Evolutionary conservation across 1,284 basidiomycete species (phyloP).

Genomic region (Laetiporus sulphureus): DNA sequence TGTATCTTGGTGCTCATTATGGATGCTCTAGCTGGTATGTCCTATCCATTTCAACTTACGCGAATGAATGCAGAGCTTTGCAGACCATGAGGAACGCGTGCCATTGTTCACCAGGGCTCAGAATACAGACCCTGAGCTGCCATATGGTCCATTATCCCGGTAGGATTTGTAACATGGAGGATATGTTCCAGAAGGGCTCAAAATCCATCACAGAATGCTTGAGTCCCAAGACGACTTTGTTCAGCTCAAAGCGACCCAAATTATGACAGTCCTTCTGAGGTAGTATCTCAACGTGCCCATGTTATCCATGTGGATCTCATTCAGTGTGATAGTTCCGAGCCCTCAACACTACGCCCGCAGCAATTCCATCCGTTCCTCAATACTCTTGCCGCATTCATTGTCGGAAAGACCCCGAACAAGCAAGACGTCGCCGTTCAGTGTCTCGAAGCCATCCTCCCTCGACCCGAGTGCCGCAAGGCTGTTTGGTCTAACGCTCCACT

Average conservation of each 20-base stretch:
- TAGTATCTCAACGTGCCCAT: constrained; percentile 21
- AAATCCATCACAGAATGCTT: constrained; percentile 47
- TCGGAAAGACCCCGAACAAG: constrained; percentile 57
- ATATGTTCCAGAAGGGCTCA: constrained; percentile 6
- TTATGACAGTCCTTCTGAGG: constrained; percentile 84
- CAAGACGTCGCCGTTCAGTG: constrained; percentile 90
- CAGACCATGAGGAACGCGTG: constrained; percentile 77
- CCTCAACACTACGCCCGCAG: constrained; percentile 43
- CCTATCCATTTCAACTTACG: constrained; percentile 1
- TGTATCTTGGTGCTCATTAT: constrained; percentile 88
- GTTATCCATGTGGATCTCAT: not conserved
- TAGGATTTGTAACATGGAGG: constrained; percentile 26
- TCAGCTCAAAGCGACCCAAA: constrained; percentile 84
- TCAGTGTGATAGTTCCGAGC: constrained; percentile 41
- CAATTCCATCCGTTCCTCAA: constrained; percentile 64
- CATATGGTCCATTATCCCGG: constrained; percentile 82
- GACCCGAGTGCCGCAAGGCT: constrained; percentile 69
- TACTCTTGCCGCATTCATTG: constrained; percentile 58
- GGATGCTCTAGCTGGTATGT: constrained; percentile 78
- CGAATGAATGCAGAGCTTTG: not conserved
- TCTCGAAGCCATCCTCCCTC: constrained; percentile 80
- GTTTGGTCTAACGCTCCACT: constrained; percentile 69
- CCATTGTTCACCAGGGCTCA: constrained; percentile 60
- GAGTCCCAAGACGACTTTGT: constrained; percentile 91
- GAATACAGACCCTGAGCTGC: constrained; percentile 69